Base-by-base conservation (phyloP, 345 rosid species). In the Theobroma cacao region DNA sequence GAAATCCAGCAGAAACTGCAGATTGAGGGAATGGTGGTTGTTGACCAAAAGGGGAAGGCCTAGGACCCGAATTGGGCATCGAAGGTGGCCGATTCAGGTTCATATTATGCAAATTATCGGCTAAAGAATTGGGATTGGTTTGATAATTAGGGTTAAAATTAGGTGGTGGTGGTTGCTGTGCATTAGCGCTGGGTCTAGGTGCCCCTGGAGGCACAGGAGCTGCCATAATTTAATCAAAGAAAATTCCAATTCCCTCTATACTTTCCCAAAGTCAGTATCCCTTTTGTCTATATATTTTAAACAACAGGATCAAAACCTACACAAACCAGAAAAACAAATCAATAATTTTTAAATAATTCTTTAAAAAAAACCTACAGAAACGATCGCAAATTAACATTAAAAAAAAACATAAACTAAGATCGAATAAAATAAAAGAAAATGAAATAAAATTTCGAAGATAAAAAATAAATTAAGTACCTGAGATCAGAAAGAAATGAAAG, bases 191-290 rank as follows among this genome's bases (percentile, higher is more conserved):
- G 70, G 90, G 95, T 82, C 97, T 88, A 63, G 92, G 88, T 80
- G 93, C 93, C 92, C 95, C 98, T 52, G 93, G 97, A 88, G 98
- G 97, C 91, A 89, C 87, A 77, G 87, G 90, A 89, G 93, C 88
- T 79, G 86, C 91, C 98, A 94, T 94, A 77, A 48, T 81, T 80
- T 30, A 52, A 73, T 71, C 75, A 82, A 80, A 77, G 75, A 69
- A 78, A 81, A 73, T 59, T 56, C 80, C 55, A 64, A 72, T 36
- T 48, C 50, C 79, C 61, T 62, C 47, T 61, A 72, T 50, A 56
- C 30, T 53, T 50, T 30, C 28, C 20, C 56, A 3, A 62, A 73
- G 69, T 59, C 22, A 69, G 58, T 59, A 69, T 30, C 72, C 55
- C 56, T 55, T 34, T 30, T 18, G 15, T n/a, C 18, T 43, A 70